A percentile compares a stretch with the other conserved stretches of the same genome.
These are phyloP conservation scores for Ophiostoma quercus DNA, from an alignment of 2,329 filamentous ascomycete genomes.

Conservation along the genomic window DNA sequence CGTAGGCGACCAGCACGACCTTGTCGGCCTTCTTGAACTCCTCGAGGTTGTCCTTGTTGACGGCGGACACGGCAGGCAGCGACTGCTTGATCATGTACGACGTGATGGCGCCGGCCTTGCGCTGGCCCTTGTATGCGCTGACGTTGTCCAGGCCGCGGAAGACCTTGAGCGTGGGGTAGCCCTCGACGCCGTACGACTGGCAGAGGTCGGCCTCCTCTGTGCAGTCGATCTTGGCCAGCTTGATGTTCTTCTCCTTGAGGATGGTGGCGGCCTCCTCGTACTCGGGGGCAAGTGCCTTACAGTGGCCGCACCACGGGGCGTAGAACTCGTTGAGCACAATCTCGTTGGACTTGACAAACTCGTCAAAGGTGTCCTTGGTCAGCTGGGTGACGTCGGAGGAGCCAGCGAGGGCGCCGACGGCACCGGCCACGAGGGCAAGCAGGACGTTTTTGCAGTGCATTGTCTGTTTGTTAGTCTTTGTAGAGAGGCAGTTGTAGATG, in stretches of 20 bases:
- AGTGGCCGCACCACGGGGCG: conserved; percentile 60
- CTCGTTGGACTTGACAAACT: conserved; percentile 78
- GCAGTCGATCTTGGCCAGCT: conserved; percentile 85
- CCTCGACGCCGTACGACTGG: conserved; percentile 84
- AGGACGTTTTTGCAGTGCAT: conserved; percentile 35
- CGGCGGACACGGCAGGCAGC: conserved; percentile 79
- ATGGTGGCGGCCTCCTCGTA: conserved; percentile 82
- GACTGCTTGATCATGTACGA: conserved; percentile 98
- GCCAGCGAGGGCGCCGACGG: conserved; percentile 38
- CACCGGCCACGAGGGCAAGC: conserved; percentile 51
- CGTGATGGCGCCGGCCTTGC: conserved; percentile 73
- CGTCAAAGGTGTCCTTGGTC: conserved; percentile 79
- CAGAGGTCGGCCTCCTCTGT: conserved; percentile 91
- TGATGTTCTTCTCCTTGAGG: conserved; percentile 83
- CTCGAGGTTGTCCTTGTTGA: conserved; percentile 76
- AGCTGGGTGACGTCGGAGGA: conserved; percentile 79
- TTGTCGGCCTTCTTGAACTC: conserved; percentile 98
- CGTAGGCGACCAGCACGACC: conserved; percentile 87
- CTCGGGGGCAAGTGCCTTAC: conserved; percentile 93
- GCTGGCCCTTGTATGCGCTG: conserved; percentile 77
- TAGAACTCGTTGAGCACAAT: conserved; percentile 82
- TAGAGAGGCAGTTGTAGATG: not conserved
- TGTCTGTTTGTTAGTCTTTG: not conserved
- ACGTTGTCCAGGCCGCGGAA: conserved; percentile 86
- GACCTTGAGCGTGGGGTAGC: conserved; percentile 97